Base-by-base conservation (phyloP, 2,329 filamentous ascomycete species). In the Trichophyton benhamiae region DNA sequence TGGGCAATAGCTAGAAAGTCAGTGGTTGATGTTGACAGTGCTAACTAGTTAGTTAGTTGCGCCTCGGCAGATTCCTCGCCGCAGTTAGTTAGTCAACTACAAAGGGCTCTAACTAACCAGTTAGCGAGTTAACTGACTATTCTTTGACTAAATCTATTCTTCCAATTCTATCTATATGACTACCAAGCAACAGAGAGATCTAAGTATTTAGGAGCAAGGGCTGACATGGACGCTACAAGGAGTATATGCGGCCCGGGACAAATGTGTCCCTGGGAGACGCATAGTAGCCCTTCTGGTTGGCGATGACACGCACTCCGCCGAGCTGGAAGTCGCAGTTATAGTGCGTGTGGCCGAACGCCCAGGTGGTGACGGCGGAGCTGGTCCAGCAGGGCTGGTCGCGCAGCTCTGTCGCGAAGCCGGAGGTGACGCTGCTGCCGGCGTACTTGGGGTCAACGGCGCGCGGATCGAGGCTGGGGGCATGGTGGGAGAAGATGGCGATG, bases 301-400 rank as follows among this genome's bases (percentile, higher is more conserved):
- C 65, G 60, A 74, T 52, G 11, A 75, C 67, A 33, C 67, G 66
- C 62, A 65, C 68, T 22, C 27, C 33, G 46, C 9, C 30, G 25
- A 22, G 27, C 59, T 65, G 68, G 60, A 73, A 76, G 17, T 69
- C 66, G 27, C 49, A 76, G 62, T 73, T 76, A 63, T 68, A 75
- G 65, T 78, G 76, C 6, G 75, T 78, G 65, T 78, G 76, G 3
- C 76, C 75, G 69, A 77, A 78, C 4, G 71, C 76, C 76, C 76
- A 78, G 0, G 73, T 13, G 61, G 67, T 72, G 13, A 78, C 75
- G 1, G 57, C 65, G 0, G 57, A 57, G 53, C 64, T 69, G 17
- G 41, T 69, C 72, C 72, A 77, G 63, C 75, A 78, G 1, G 11
- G 6, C 62, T 77, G 69, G 6, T 41, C 49, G 0, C 64, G 67